Evolutionary conservation across 257 asterid genomes (phyloP), one percentile per base, ranked within the genome.

Genomic region (Solanum sparsipilum): DNA sequence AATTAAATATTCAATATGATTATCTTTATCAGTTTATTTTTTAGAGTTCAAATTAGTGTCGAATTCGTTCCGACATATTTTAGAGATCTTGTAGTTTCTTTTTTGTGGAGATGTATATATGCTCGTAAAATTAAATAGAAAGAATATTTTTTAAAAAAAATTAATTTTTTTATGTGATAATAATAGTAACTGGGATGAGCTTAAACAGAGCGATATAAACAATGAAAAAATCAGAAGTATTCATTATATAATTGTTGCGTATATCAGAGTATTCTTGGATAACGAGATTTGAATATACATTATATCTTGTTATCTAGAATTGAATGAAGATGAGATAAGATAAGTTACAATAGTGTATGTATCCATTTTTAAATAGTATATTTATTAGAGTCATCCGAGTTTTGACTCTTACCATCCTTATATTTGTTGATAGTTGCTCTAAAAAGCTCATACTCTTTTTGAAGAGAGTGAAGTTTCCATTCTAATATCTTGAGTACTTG

Each of bases 91-190:
- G 3, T 65, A 65, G 7, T 10, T 65, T 65, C 4, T 23, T 65
- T 65, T n/a, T 63, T 63, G 15, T 60, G 70, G 15, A 10, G 8
- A 65, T 65, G 8, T n/a, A n/a, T 65, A 65, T 65, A 23, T 10
- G 7, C 16, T n/a, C 5, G 27, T 58, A 58, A 58, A 52, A 52
- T 52, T 52, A 16, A 52, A 52, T 52, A 16, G 3, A 52, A 52
- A 52, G 3, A 16, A 16, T 52, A 48, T 13, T 16, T 5, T 15
- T 5, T 2, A 0, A 2, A 15, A 15, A 1, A 15, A 52, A 0
- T 16, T 6, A 13, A 52, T 2, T 56, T 6, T 56, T 0, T 6
- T 18, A 56, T 18, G 65, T 56, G 11, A 18, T 56, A 56, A 18
- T 56, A 18, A 18, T 56, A 18, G 3, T 52, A 18, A 56, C 0